Base-by-base conservation (phyloP, 345 rosid species). In the Citrus reticulata region DNA sequence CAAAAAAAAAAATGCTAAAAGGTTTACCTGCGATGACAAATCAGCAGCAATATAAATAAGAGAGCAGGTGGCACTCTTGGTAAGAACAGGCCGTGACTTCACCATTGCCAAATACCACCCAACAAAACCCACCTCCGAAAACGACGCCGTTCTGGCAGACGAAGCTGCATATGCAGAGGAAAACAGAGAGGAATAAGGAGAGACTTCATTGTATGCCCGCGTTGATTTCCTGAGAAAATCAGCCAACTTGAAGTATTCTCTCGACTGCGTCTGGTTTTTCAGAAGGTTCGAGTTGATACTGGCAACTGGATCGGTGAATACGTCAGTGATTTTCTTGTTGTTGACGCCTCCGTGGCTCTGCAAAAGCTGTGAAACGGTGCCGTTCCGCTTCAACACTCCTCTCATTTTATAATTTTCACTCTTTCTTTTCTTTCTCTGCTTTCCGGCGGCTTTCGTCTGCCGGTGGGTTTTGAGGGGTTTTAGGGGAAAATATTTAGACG, bases 51-150 rank as follows among this genome's bases (percentile, higher is more conserved):
- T 77, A 83, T 94, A 96, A 79, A 93, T 91, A 75, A 91, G 84
- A 40, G 94, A 83, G 9, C 90, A 83, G 1, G 98, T 91, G 73
- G 87, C 62, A 57, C 95, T 90, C 85, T 96, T 96, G 1, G 98
- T 93, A 16, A 94, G 69, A 84, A 96, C 77, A 40, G 99, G 98
- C 32, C 94, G 72, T 0, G 98, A 84, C 87, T 94, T 90, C 30
- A 96, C 87, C 98, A 93, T 90, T 14, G 87, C 90, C 86, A 96
- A 77, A 81, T 96, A 93, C 99, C 98, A 94, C 0, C 91, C 89
- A 25, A 96, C 84, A 68, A 96, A 86, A 42, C 93, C 90, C 6
- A 85, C 54, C 76, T 78, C 88, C 24, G 81, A 32, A 62, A 85
- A 64, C 74, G 88, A 68, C n/a, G 86, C 80, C 46, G 81, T 58